Evolutionary conservation across 139 green algal genomes (phyloP).

Genomic region (Chara braunii): DNA sequence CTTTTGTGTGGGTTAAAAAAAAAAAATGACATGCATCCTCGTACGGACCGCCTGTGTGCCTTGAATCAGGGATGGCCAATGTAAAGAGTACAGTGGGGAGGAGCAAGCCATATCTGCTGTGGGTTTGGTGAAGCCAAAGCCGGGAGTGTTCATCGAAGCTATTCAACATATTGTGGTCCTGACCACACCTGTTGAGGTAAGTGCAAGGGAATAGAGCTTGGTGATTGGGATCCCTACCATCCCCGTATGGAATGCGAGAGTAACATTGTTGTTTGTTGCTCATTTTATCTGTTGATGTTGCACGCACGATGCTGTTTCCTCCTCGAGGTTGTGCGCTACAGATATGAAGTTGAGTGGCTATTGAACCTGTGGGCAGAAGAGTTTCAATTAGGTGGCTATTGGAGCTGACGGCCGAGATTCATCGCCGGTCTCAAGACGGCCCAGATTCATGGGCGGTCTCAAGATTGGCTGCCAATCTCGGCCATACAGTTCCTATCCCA

Average conservation of each 20-base stretch:
- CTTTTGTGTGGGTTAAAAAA: not conserved
- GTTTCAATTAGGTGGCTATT: no score
- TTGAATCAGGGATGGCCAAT: conserved; percentile 61
- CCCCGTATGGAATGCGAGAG: not conserved
- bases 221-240: not conserved
- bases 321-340: no score
- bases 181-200: conserved; percentile 79
- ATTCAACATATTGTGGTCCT: conserved; percentile 84
- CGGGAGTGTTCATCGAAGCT: conserved; percentile 78
- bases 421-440: no score
- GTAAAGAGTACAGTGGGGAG: conserved; percentile 78
- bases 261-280: not conserved
- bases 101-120: conserved; percentile 84
- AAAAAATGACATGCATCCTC: not conserved
- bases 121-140: conserved; percentile 57
- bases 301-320: not conserved
- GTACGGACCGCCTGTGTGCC: not conserved
- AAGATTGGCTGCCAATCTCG: no score
- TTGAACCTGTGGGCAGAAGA: no score
- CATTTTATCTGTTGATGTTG: not conserved
- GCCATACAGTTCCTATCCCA: no score
- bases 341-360: no score
- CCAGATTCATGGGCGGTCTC: no score
- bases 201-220: not conserved
- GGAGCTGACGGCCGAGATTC: no score